Base-by-base conservation (phyloP, 2,329 filamentous ascomycete genomes). In the Fusarium sp. region DNA sequence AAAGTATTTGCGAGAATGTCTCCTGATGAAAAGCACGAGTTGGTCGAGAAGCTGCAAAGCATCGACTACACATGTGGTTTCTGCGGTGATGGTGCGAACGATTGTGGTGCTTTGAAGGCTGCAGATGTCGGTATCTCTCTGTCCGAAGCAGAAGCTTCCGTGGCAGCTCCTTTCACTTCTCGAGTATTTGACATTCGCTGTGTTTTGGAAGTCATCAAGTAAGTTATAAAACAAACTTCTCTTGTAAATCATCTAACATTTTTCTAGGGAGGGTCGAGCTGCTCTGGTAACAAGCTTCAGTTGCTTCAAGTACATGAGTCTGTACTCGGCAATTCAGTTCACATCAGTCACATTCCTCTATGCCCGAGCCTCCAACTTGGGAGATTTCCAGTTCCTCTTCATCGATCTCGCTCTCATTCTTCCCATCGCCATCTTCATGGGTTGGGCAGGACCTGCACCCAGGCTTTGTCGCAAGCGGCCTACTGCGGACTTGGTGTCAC, bases 241-340 rank as follows among this genome's bases (percentile, higher is more conserved):
- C 6, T 19, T 32, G 13, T 24, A 15, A 22, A 37, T 15, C 17
- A 26, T 47, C 72, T 79, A 67, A 79, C 65, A 19, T 41, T 20
- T 2, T 11, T 19, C 41, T 35, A 90, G 94, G 70, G 96, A 99
- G 83, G 96, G 96, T 20, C 90, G 96, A 66, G 95, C 95, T 20
- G 93, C 96, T 33, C 86, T 99, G 33, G 94, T 98, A n/a, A 99
- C 96, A 14, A 97, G 94, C 79, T 99, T 99, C 82, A 96, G 93
- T 82, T 99, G 96, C 82, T 99, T 99, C 86, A 99, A 98, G 83
- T 99, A 97, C 81, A 99, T 99, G 96, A 96, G 92, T 73, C 81
- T 99, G 69, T 99, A 99, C 83, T 98, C 94, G 4, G 95, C 96
- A n/a, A 99, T 99, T 70, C 96, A 99, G 79, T 99, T 99, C 82